A percentile compares a stretch with the other conserved stretches of the same genome.
Evolutionary conservation across 257 asterid species (phyloP).

Genomic region (Hygrophila difformis): DNA sequence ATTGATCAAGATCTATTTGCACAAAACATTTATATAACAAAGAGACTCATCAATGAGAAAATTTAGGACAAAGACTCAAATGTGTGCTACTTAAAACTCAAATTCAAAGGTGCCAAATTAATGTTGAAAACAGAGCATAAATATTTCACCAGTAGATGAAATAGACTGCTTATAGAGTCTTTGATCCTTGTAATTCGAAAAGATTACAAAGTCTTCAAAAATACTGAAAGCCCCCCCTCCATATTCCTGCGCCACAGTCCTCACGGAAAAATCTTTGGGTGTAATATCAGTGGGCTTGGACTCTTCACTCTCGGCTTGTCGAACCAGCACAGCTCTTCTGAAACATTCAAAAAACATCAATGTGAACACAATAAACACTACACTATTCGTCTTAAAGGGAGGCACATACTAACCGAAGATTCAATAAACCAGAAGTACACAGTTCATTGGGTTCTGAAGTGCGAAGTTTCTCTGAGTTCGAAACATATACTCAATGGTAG

Average conservation of each 20-base stretch:
- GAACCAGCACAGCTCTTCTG: constrained; percentile 80
- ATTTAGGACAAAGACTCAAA: not conserved
- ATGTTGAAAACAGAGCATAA: constrained; percentile 5
- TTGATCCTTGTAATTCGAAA: constrained; percentile 90
- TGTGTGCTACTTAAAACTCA: not conserved
- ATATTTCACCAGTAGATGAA: constrained; percentile 43
- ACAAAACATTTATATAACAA: not conserved
- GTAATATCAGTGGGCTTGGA: constrained; percentile 55
- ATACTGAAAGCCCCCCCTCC: constrained; percentile 89
- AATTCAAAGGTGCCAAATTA: not conserved
- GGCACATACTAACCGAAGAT: not conserved
- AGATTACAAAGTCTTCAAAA: constrained; percentile 48
- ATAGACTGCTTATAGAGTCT: constrained; percentile 67
- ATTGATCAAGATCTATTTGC: constrained; percentile 1
- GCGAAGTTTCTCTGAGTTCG: too few species aligned
- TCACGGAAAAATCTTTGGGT: constrained; percentile 71
- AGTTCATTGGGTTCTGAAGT: too few species aligned
- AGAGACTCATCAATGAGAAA: not conserved
- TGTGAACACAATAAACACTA: constrained; percentile 10
- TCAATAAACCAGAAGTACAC: too few species aligned
- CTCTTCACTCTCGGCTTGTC: constrained; percentile 49
- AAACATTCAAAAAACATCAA: constrained; percentile 18
- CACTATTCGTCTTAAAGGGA: not conserved
- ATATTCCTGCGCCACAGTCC: constrained; percentile 84
- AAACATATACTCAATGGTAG: too few species aligned